phyloP scores from a whole-genome alignment of 202 grass and related monocot genomes.

The Musa balbisiana region DNA sequence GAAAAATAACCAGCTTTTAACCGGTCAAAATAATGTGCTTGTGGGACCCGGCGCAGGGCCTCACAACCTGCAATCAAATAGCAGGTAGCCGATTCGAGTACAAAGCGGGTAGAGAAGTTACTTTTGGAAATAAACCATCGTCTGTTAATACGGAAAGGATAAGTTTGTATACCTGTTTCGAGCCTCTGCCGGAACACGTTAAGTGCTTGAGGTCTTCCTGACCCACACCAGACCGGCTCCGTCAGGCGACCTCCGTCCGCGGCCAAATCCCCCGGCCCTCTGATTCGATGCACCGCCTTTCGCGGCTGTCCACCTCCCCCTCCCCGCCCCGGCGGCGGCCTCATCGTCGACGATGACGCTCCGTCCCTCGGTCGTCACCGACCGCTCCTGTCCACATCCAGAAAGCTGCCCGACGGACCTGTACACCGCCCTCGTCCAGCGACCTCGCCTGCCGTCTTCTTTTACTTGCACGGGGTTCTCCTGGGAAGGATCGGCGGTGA shows the following conservation, averaged over 20 bases:
- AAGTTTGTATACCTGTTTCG: too few relatives aligned
- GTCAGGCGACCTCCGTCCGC: neutral
- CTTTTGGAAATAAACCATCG: too few relatives aligned
- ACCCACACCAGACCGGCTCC: neutral
- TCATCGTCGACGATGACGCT: neutral
- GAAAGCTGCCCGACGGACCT: neutral
- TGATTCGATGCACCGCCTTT: neutral
- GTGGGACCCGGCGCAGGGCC: too few relatives aligned
- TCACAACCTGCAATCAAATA: too few relatives aligned
- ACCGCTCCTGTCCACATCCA: neutral
- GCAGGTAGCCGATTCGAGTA: too few relatives aligned
- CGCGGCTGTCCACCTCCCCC: neutral
- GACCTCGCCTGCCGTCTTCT: neutral
- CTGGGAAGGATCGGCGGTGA: neutral
- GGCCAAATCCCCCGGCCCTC: too few relatives aligned
- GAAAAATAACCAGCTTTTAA: too few relatives aligned
- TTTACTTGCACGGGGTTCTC: neutral
- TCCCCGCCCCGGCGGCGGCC: neutral
- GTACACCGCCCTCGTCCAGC: neutral
- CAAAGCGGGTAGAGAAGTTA: too few relatives aligned
- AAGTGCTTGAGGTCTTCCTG: neutral
- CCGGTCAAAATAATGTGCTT: too few relatives aligned
- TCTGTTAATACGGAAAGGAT: too few relatives aligned
- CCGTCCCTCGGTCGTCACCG: neutral
- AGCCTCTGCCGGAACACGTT: neutral